A percentile compares a stretch with the other conserved stretches of the same genome.
Conservation (phyloP, 2,329 filamentous ascomycete species). For the Nemania diffusa region DNA sequence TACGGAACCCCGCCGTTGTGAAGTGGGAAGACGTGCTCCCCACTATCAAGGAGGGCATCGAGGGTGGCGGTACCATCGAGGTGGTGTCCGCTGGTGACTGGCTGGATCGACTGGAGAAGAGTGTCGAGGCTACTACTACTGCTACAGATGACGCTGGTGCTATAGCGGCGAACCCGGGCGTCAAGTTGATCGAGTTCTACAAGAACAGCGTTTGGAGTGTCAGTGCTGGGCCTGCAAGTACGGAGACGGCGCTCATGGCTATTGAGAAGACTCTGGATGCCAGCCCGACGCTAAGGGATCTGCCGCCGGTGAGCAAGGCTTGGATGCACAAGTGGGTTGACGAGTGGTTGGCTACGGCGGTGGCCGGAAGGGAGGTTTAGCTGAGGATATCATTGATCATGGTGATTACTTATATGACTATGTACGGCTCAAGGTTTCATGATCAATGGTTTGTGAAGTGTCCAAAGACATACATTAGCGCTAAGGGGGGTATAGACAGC, state of each 20-base stretch:
- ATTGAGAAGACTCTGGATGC: slow-evolving; percentile 38
- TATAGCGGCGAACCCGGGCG: slow-evolving; percentile 45
- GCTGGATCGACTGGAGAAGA: slow-evolving; percentile 30
- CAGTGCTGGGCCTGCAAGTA: not conserved
- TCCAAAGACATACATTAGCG: too few relatives aligned
- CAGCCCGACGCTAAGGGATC: slow-evolving; percentile 43
- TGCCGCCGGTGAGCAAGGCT: slow-evolving; percentile 44
- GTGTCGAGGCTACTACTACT: slow-evolving; percentile 6
- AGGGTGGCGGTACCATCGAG: slow-evolving; percentile 10
- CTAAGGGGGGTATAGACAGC: too few relatives aligned
- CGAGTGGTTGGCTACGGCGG: slow-evolving; percentile 46
- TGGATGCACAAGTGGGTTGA: slow-evolving; percentile 52
- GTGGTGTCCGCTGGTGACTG: slow-evolving; percentile 33
- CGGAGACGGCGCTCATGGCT: slow-evolving; percentile 30
- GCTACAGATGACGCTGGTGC: not conserved
- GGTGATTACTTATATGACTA: too few relatives aligned
- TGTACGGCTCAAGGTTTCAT: too few relatives aligned
- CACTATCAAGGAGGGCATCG: slow-evolving; percentile 33
- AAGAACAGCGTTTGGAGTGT: slow-evolving; percentile 34
- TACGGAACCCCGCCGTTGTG: slow-evolving; percentile 44
- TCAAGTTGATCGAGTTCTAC: slow-evolving; percentile 49
- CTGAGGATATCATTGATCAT: too few relatives aligned
- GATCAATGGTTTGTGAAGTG: too few relatives aligned
- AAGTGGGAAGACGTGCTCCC: slow-evolving; percentile 43
- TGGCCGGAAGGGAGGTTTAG: too few relatives aligned